Percentiles rank a stretch among this genome's conserved stretches.
Evolutionary conservation across 1,139 yeast genomes (phyloP).

Genomic region (Protomyces pachydermus): DNA sequence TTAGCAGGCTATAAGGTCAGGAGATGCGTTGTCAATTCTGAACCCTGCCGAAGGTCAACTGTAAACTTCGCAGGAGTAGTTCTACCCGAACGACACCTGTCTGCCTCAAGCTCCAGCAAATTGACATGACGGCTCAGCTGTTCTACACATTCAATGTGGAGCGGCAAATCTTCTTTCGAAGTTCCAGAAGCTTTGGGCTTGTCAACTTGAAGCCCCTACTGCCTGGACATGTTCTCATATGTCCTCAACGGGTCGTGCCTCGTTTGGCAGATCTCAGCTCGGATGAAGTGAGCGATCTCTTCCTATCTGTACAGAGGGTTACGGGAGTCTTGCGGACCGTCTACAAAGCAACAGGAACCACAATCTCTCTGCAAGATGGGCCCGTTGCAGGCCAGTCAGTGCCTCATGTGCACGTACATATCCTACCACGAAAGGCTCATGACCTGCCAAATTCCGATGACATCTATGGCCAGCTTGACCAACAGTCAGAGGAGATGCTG

Average conservation of each 20-base stretch:
- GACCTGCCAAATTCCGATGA: constrained; percentile 53
- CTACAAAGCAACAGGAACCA: constrained; percentile 8
- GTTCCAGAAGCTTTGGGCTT: constrained; percentile 56
- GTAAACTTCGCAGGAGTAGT: no score
- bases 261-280: constrained; percentile 60
- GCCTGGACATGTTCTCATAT: constrained; percentile 83
- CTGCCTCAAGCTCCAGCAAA: no score
- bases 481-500: constrained; percentile 41
- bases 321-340: not conserved
- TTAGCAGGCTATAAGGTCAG: no score
- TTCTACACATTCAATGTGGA: constrained; percentile 21
- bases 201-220: constrained; percentile 85
- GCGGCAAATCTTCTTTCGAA: constrained; percentile 11
- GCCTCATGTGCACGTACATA: constrained; percentile 86
- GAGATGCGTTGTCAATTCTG: no score
- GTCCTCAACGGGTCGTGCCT: constrained; percentile 63
- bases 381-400: constrained; percentile 90
- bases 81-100: no score
- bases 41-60: no score
- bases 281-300: constrained; percentile 51
- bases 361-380: constrained; percentile 51
- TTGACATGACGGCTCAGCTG: not conserved
- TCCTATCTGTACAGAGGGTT: constrained; percentile 10
- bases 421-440: constrained; percentile 69
- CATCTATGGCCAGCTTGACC: constrained; percentile 59